Evolutionary conservation across 2,329 filamentous ascomycete species (phyloP).

Genomic region (Akanthomyces dipterigenus): DNA sequence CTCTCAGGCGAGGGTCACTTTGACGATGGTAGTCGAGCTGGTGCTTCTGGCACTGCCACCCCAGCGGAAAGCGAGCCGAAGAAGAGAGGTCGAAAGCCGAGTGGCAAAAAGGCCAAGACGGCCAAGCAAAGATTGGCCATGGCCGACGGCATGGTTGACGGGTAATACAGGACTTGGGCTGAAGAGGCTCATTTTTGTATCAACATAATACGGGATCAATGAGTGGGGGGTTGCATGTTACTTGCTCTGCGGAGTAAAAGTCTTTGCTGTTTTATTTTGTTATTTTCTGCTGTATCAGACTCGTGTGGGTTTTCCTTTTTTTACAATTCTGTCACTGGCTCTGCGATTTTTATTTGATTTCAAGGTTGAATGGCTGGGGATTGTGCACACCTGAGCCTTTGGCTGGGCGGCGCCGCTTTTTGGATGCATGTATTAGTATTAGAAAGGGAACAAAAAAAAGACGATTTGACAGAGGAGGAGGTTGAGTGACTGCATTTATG

Average conservation of each 20-base stretch:
- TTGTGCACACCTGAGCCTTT: background rate
- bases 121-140: slow-evolving; percentile 62
- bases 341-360: background rate
- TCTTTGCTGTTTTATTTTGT: background rate
- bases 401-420: background rate
- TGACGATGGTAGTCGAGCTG: slow-evolving; percentile 71
- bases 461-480: background rate
- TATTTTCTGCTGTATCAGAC: background rate
- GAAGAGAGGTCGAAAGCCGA: slow-evolving; percentile 50
- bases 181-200: slow-evolving; percentile 7
- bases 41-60: slow-evolving; percentile 71
- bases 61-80: slow-evolving; percentile 56
- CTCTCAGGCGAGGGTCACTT: slow-evolving; percentile 85
- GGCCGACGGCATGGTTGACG: slow-evolving; percentile 49
- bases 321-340: background rate
- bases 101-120: slow-evolving; percentile 55
- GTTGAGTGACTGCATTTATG: background rate
- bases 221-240: background rate
- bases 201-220: slow-evolving; percentile 11
- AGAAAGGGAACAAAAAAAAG: background rate
- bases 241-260: slow-evolving; percentile 10
- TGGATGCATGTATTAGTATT: slow-evolving; percentile 11
- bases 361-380: background rate
- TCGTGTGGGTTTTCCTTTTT: background rate
- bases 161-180: slow-evolving; percentile 6